Evolutionary conservation across 2,329 filamentous ascomycete genomes (phyloP).

Genomic region (Elsinoe batatas): DNA sequence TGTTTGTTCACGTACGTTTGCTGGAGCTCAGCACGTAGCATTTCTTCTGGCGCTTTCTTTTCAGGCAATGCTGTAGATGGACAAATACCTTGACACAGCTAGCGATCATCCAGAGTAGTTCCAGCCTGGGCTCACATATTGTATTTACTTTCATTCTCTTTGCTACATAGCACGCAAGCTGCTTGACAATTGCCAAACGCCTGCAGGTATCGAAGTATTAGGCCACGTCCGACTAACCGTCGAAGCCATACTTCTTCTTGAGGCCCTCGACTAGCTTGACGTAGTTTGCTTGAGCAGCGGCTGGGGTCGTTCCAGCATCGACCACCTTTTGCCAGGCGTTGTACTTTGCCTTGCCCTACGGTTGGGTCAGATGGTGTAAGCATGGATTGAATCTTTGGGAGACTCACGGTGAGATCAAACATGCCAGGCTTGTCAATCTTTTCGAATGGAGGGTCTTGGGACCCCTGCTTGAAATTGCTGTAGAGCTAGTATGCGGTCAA

Average conservation of each 20-base stretch:
- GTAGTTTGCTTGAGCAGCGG: conserved; percentile 67
- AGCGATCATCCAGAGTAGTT: not conserved
- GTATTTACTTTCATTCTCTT: not conserved
- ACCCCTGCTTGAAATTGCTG: conserved; percentile 39
- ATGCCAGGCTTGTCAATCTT: conserved; percentile 47
- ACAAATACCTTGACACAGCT: not conserved
- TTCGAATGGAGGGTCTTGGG: conserved; percentile 28
- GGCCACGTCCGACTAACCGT: conserved; percentile 40
- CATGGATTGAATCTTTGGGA: not conserved
- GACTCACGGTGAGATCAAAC: conserved; percentile 58
- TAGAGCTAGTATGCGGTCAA: conserved; percentile 39
- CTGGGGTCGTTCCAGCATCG: conserved; percentile 51
- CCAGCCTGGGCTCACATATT: not conserved
- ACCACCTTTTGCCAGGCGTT: conserved; percentile 63
- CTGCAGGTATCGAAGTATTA: conserved; percentile 39
- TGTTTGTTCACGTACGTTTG: not conserved
- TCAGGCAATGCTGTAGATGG: not conserved
- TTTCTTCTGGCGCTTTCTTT: too few relatives aligned
- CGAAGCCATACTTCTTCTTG: conserved; percentile 60
- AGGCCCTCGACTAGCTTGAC: conserved; percentile 61
- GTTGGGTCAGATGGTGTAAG: not conserved
- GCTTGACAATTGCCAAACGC: not conserved
- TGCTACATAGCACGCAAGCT: not conserved
- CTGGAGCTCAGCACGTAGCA: too few relatives aligned
- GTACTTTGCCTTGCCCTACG: conserved; percentile 60